phyloP scores from a whole-genome alignment of 805 yeast genomes.

The Candida krabiensis region DNA sequence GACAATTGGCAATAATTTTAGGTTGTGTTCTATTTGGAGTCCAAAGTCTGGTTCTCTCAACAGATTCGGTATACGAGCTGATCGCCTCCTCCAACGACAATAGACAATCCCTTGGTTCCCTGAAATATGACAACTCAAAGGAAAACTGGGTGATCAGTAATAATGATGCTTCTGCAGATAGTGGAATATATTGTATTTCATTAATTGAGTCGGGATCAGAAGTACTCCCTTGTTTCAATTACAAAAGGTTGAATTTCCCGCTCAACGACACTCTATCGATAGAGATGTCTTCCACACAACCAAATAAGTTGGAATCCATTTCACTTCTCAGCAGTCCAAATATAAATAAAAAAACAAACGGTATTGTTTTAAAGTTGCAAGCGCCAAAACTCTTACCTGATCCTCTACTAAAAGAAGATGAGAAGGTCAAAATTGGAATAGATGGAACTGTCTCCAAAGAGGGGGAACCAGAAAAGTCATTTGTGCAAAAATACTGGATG shows the following conservation, averaged over 20 bases:
- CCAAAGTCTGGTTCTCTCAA: slow-evolving; percentile 1
- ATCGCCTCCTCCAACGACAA: slow-evolving; percentile 4
- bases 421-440: slow-evolving; percentile 7
- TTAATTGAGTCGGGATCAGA: slow-evolving; percentile 4
- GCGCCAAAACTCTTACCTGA: slow-evolving; percentile 6
- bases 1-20: no score
- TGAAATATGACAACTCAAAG: slow-evolving; percentile 3
- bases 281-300: slow-evolving; percentile 4
- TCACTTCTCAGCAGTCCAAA: slow-evolving; percentile 12
- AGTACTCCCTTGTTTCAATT: slow-evolving; percentile 24
- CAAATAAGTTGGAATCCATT: slow-evolving; percentile 10
- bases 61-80: slow-evolving; percentile 5
- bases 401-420: slow-evolving; percentile 12
- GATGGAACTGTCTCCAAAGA: slow-evolving; percentile 12
- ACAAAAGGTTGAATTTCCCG: slow-evolving; percentile 18
- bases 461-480: slow-evolving; percentile 36
- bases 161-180: background rate
- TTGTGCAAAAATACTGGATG: slow-evolving; percentile 64
- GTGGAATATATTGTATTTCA: slow-evolving; percentile 22
- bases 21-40: slow-evolving; percentile 2
- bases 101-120: slow-evolving; percentile 8
- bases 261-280: slow-evolving; percentile 17
- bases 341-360: background rate
- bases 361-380: slow-evolving; percentile 7
- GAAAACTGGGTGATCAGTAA: slow-evolving; percentile 7